Conservation (phyloP, 2,329 filamentous ascomycete species). For the Cyphellophora europaea region DNA sequence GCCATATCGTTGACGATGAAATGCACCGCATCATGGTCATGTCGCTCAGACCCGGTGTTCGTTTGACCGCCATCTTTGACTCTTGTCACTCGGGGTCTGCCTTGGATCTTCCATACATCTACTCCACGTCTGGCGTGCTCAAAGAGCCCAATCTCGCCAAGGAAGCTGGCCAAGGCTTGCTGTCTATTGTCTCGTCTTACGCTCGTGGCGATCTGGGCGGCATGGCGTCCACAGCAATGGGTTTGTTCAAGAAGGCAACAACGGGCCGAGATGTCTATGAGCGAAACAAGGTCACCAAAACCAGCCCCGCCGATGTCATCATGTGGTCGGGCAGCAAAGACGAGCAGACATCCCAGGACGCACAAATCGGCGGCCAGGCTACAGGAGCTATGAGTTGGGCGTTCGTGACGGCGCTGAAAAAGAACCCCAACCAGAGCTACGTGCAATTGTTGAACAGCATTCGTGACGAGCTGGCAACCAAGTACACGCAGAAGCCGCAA, state of each 20-base stretch:
- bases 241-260: constrained; percentile 79
- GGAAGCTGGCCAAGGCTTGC: constrained; percentile 55
- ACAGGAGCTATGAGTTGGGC: constrained; percentile 98
- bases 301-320: constrained; percentile 87
- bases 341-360: constrained; percentile 88
- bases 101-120: constrained; percentile 58
- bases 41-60: constrained; percentile 70
- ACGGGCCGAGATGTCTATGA: constrained; percentile 70
- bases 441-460: constrained; percentile 93
- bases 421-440: constrained; percentile 92
- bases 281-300: constrained; percentile 78
- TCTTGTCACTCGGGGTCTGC: constrained; percentile 60
- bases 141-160: constrained; percentile 61
- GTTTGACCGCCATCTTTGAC: constrained; percentile 61
- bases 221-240: constrained; percentile 71
- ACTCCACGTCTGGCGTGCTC: constrained; percentile 58
- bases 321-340: constrained; percentile 99
- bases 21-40: constrained; percentile 71
- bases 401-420: constrained; percentile 82
- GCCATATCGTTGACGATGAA: constrained; percentile 69
- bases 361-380: constrained; percentile 75
- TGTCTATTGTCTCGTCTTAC: constrained; percentile 65
- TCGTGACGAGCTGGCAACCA: constrained; percentile 73
- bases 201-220: constrained; percentile 73
- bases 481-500: constrained; percentile 93